phyloP scores from a whole-genome alignment of 208 protist species.

The Wallacemonas sp. region DNA sequence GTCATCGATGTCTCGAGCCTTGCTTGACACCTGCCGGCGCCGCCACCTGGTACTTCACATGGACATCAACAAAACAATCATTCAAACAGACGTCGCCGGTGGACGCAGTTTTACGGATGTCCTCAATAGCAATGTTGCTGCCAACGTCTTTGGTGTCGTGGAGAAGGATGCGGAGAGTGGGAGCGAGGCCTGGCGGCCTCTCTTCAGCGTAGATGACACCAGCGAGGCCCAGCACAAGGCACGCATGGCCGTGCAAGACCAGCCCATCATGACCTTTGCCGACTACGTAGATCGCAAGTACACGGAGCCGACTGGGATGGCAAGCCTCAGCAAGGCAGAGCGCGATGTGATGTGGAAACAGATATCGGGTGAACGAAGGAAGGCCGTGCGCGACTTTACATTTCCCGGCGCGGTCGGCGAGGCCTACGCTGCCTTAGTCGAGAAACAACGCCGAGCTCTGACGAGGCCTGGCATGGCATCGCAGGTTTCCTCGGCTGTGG shows the following conservation, averaged over 20 bases:
- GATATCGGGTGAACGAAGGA: constrained; percentile 45
- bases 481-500: too few relatives aligned
- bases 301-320: constrained; percentile 70
- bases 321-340: constrained; percentile 48
- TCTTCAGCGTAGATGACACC: constrained; percentile 52
- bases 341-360: constrained; percentile 60
- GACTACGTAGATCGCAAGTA: constrained; percentile 64
- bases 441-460: constrained; percentile 64
- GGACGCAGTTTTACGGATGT: constrained; percentile 79
- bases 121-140: constrained; percentile 85
- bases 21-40: constrained; percentile 53
- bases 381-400: constrained; percentile 63
- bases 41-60: constrained; percentile 86
- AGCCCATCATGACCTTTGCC: constrained; percentile 55
- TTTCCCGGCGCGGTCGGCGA: constrained; percentile 54
- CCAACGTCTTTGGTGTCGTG: constrained; percentile 66
- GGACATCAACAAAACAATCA: constrained; percentile 92
- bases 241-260: constrained; percentile 5
- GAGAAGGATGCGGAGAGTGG: constrained; percentile 15
- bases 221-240: neutral
- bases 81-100: constrained; percentile 79
- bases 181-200: constrained; percentile 35
- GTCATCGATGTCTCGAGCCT: constrained; percentile 44
- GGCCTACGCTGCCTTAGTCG: constrained; percentile 60
- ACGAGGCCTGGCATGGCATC: neutral